These are phyloP conservation scores for Apiospora saccharicola DNA, from an alignment of 2,329 filamentous ascomycete species.

Conservation along the genomic window DNA sequence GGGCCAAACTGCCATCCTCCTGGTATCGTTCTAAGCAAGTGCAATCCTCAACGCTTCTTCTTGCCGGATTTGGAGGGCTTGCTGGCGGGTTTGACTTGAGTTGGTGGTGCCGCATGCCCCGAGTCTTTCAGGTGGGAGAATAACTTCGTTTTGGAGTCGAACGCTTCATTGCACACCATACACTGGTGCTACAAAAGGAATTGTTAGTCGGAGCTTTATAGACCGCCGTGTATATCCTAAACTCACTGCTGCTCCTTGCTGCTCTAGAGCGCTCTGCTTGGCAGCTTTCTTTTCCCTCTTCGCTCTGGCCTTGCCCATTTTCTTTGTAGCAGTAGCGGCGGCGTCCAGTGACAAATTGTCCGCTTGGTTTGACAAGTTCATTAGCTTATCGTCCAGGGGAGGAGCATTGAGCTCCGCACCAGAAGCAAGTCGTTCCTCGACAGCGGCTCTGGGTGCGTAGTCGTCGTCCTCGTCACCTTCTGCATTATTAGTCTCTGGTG, in stretches of 20 bases:
- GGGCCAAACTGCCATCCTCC: background rate
- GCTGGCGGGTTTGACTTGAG: conserved; percentile 26
- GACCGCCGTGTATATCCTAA: background rate
- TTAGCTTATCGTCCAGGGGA: conserved; percentile 28
- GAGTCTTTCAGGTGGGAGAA: conserved; percentile 76
- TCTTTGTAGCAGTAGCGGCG: conserved; percentile 42
- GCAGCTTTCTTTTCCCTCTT: conserved; percentile 59
- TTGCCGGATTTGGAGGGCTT: conserved; percentile 44
- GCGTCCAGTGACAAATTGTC: conserved; percentile 41
- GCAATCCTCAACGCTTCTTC: conserved; percentile 43
- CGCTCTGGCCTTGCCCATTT: conserved; percentile 59
- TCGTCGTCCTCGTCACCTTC: conserved; percentile 48
- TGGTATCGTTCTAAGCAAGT: background rate
- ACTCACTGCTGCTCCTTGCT: conserved; percentile 47
- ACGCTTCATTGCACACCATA: conserved; percentile 52
- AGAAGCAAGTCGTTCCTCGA: conserved; percentile 50
- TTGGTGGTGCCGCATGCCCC: conserved; percentile 65
- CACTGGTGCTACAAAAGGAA: conserved; percentile 49
- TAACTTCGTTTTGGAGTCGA: conserved; percentile 71
- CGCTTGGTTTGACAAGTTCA: conserved; percentile 26
- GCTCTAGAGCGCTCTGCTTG: conserved; percentile 45
- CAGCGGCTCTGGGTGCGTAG: conserved; percentile 54
- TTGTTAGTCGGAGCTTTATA: background rate
- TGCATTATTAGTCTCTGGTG: conserved; percentile 25
- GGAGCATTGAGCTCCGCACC: conserved; percentile 26